Percentiles rank a stretch among this genome's conserved stretches.
phyloP scores from a whole-genome alignment of 106 monocot species.

The Dendrobium nobile region DNA sequence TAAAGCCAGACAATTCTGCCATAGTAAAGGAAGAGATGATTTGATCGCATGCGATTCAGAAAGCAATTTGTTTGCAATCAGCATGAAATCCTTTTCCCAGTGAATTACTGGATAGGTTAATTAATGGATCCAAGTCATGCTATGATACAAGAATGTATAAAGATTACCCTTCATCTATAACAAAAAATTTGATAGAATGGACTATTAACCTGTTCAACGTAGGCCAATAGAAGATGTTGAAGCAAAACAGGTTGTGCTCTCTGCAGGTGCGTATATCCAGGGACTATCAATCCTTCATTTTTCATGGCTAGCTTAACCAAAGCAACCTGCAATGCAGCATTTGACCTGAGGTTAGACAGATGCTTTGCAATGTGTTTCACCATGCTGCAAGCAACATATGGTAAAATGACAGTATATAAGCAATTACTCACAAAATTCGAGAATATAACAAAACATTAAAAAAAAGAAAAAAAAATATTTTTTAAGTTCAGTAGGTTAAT shows the following conservation, averaged over 20 bases:
- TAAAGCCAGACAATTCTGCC: background rate
- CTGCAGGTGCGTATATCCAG: conserved; percentile 97
- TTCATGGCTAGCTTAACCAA: conserved; percentile 61
- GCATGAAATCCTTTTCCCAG: background rate
- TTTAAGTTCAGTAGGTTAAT: background rate
- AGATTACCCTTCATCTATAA: background rate
- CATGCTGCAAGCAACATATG: background rate
- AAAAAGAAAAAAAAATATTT: background rate
- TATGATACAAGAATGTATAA: background rate
- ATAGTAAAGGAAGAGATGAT: background rate
- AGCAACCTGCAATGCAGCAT: conserved; percentile 51
- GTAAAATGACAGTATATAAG: background rate
- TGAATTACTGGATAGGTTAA: background rate
- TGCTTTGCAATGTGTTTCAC: background rate
- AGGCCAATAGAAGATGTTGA: conserved; percentile 82
- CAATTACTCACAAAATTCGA: background rate
- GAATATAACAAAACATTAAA: background rate
- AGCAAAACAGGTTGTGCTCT: conserved; percentile 90
- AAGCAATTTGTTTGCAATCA: background rate
- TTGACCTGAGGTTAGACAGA: background rate
- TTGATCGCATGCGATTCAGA: background rate
- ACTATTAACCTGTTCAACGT: conserved; percentile 80
- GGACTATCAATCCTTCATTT: conserved; percentile 81
- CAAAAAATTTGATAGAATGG: background rate
- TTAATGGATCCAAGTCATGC: background rate